Evolutionary conservation across 768 basidiomycete species (phyloP).

Genomic region (Boletus vermiculosoides): DNA sequence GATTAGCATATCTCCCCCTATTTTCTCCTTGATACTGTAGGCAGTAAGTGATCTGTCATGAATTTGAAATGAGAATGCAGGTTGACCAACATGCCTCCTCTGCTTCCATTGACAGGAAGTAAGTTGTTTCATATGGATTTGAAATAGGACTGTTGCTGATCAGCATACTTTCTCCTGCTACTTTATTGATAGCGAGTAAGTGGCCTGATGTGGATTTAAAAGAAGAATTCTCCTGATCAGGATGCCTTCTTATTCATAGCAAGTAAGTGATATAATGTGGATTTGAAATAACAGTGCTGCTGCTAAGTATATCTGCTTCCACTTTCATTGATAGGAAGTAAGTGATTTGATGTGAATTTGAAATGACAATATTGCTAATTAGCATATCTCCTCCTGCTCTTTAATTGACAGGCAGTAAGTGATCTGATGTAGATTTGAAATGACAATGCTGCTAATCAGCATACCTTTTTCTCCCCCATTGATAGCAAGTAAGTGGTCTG

Average conservation of each 20-base stretch:
- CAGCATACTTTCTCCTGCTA: background rate
- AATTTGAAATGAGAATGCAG: background rate
- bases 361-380: too few relatives aligned
- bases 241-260: background rate
- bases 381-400: too few relatives aligned
- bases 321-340: too few relatives aligned
- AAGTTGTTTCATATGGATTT: background rate
- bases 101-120: background rate
- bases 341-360: too few relatives aligned
- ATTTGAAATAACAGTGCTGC: background rate
- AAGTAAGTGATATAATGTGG: background rate
- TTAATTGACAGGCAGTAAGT: too few relatives aligned
- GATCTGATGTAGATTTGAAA: too few relatives aligned
- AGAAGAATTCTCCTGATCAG: background rate
- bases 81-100: rapidly evolving
- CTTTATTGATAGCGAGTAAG: background rate
- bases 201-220: background rate
- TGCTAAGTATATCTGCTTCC: background rate
- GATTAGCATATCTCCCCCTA: background rate
- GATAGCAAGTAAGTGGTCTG: too few relatives aligned
- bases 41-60: background rate
- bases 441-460: too few relatives aligned
- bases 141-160: background rate
- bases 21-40: background rate
- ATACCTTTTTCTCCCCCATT: too few relatives aligned